phyloP scores from a whole-genome alignment of 148 eudicot species.

The Drosera capensis region DNA sequence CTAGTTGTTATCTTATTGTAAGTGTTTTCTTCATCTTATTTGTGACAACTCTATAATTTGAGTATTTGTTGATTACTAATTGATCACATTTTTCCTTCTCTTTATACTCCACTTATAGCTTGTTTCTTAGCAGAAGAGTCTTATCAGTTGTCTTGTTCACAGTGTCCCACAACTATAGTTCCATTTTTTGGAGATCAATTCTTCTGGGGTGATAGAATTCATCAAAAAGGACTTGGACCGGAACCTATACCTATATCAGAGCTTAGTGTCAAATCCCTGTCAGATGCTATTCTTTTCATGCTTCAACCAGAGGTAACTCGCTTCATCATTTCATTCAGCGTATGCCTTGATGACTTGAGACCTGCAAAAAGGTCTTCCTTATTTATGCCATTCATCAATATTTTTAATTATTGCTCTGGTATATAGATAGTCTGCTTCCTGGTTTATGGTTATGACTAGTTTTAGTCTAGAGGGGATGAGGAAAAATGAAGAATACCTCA shows the following conservation, averaged over 20 bases:
- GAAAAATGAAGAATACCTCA: no score
- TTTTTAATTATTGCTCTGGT: neutral
- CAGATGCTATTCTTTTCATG: constrained; percentile 69
- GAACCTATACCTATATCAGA: constrained; percentile 66
- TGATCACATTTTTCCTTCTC: no score
- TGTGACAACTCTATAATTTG: no score
- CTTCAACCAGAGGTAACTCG: constrained; percentile 73
- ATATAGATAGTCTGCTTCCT: neutral
- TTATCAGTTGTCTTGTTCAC: constrained; percentile 17
- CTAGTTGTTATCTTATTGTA: no score
- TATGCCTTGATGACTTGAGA: neutral
- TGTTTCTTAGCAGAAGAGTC: no score
- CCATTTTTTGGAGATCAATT: constrained; percentile 96
- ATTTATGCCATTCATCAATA: neutral
- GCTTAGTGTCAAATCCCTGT: constrained; percentile 53
- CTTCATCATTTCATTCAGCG: neutral
- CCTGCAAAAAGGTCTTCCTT: neutral
- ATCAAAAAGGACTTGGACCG: constrained; percentile 78
- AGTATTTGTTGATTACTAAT: no score
- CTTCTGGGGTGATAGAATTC: constrained; percentile 84
- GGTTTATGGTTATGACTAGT: neutral
- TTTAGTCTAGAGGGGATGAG: no score
- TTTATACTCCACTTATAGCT: no score
- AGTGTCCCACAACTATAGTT: constrained; percentile 92
- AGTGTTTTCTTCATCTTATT: no score